Percentiles rank a stretch among this genome's conserved stretches.
Evolutionary conservation across 768 basidiomycete species (phyloP).

Genomic region (Xerocomellus chrysenteron): DNA sequence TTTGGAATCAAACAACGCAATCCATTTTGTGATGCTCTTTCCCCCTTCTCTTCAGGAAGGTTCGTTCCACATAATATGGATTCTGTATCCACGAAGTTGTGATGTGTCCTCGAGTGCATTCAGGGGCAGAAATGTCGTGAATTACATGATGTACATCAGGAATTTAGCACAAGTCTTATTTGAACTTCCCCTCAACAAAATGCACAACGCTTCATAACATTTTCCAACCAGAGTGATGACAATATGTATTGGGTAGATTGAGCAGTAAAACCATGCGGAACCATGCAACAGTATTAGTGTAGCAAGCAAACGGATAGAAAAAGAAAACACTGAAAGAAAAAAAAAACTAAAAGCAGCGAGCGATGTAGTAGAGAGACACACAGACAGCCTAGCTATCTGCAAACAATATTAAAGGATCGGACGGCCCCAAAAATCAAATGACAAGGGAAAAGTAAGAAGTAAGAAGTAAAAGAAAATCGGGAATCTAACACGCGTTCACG

Average conservation of each 20-base stretch:
- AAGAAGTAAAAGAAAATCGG: not conserved
- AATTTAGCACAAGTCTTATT: too few species aligned
- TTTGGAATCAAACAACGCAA: constrained; percentile 27
- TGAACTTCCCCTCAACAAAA: not conserved
- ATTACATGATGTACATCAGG: too few species aligned
- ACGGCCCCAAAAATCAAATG: not conserved
- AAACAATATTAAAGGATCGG: constrained; percentile 4
- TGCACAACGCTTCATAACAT: constrained; percentile 8
- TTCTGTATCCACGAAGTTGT: constrained; percentile 10
- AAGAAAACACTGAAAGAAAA: not conserved
- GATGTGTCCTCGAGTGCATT: too few species aligned
- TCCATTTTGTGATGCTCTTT: not conserved
- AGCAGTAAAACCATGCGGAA: constrained; percentile 23
- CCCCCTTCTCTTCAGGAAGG: not conserved
- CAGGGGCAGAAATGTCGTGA: too few species aligned
- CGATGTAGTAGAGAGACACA: not conserved
- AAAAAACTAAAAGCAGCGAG: not conserved
- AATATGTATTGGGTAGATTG: constrained; percentile 28
- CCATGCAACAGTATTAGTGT: constrained; percentile 25
- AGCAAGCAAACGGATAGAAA: constrained; percentile 6
- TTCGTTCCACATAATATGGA: constrained; percentile 11
- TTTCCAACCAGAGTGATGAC: constrained; percentile 17
- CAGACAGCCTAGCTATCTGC: constrained; percentile 10
- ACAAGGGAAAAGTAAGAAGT: not conserved
- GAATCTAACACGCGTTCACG: constrained; percentile 18